Base-by-base conservation (phyloP, 495 filamentous ascomycete species). In the Aspergillus cavernicola region DNA sequence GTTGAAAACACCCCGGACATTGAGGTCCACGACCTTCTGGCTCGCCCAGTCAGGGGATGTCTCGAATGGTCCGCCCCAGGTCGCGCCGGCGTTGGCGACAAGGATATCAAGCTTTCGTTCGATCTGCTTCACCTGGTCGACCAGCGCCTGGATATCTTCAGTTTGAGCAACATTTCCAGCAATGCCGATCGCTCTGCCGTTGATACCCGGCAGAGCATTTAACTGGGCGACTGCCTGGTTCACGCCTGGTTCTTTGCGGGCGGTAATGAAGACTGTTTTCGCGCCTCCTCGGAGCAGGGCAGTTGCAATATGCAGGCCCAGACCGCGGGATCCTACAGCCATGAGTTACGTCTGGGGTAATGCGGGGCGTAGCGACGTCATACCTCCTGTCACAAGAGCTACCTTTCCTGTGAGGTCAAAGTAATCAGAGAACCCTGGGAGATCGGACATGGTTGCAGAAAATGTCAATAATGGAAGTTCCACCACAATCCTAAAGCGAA, bases 391-490 rank as follows among this genome's bases (percentile, higher is more conserved):
- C 11, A 97, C 84, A 46, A 96, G 85, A 53, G 87, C 90, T 29
- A 95, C 86, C 69, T 96, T 95, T 57, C 89, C 89, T 53, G 90
- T 82, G 63, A 97, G 82, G 42, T 85, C 88, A 80, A 96, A 97
- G 70, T 93, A 84, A 66, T 73, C 80, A 12, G 74, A 66, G 72
- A 90, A 91, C 66, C 87, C 80, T 33, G 50, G 50, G 9, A 52
- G 37, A 18, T 52, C 50, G 4, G 50, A 52, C 50, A 52, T 52
- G 31, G 2, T 52, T 1, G 7, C 10, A 12, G 16, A 7, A 13
- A 7, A 23, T 41, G 24, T 28, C 9, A 28, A 28, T 28, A 9
- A 4, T 28, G 4, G 24, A 9, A 28, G 24, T 4, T 28, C 24
- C 24, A 28, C n/a, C n/a, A n/a, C n/a, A n/a, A n/a, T n/a, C n/a